phyloP scores from a whole-genome alignment of 202 grass and related monocot genomes.

The Digitaria exilis region DNA sequence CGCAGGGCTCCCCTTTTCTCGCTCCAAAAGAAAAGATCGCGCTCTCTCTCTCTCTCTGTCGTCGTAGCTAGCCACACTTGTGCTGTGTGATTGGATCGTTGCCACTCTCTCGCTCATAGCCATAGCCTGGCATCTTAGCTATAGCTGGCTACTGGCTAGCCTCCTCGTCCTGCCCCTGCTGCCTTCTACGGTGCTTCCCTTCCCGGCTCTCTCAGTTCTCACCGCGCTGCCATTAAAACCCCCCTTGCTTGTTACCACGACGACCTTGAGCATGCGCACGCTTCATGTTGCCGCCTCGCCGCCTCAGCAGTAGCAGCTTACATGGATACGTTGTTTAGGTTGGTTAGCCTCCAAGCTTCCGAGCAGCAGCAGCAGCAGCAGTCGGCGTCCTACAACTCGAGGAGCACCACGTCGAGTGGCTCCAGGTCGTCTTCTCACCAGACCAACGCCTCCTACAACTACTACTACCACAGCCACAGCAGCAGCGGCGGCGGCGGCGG shows the following conservation, averaged over 20 bases:
- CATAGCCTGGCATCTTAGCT: conserved; percentile 23
- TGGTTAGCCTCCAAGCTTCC: conserved; percentile 88
- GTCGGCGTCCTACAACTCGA: conserved; percentile 82
- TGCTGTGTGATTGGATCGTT: conserved; percentile 20
- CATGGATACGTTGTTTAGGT: conserved; percentile 99
- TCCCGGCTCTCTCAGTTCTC: not conserved
- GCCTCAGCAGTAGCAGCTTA: conserved; percentile 47
- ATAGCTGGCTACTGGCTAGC: not conserved
- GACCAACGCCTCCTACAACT: conserved; percentile 64
- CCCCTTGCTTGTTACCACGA: conserved; percentile 42
- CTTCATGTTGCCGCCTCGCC: conserved; percentile 67
- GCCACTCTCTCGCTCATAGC: conserved; percentile 7
- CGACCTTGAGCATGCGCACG: conserved; percentile 17
- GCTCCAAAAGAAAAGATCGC: conserved; percentile 56
- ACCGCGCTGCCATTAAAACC: conserved; percentile 59
- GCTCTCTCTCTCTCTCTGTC: not conserved
- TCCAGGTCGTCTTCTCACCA: conserved; percentile 76
- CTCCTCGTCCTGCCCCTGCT: not conserved
- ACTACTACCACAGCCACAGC: conserved; percentile 63
- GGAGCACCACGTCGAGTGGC: conserved; percentile 85
- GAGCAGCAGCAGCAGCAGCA: conserved; percentile 73
- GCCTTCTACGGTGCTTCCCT: too few species aligned
- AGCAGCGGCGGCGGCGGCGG: conserved; percentile 37
- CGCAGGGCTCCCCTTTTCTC: conserved; percentile 42
- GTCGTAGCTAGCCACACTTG: conserved; percentile 6